Percentiles rank a stretch among this genome's conserved stretches.
Evolutionary conservation across 305 asterid species (phyloP).

Genomic region (Rubia peregrina): DNA sequence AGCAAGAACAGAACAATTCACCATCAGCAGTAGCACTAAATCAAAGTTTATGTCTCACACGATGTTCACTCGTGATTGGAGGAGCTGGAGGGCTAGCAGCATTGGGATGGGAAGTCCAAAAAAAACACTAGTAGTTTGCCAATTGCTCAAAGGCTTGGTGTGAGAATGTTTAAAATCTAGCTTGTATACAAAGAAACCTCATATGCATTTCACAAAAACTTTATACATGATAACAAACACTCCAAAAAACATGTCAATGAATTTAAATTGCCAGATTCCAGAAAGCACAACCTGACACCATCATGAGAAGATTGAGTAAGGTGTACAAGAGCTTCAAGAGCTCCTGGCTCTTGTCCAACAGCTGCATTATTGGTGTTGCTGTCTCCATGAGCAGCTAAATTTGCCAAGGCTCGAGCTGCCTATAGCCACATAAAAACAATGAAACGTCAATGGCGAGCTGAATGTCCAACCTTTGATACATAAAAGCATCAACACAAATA

Average conservation of each 20-base stretch:
- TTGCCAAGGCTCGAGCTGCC: slow-evolving; percentile 95
- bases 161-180: neutral
- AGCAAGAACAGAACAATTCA: neutral
- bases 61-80: neutral
- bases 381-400: slow-evolving; percentile 97
- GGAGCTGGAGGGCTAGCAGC: neutral
- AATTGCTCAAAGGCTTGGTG: neutral
- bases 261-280: neutral
- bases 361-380: slow-evolving; percentile 77
- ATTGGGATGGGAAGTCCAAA: neutral
- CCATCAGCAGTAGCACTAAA: neutral
- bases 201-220: neutral
- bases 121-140: no score
- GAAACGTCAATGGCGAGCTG: neutral
- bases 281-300: slow-evolving; percentile 61
- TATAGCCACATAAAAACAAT: slow-evolving; percentile 15
- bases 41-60: neutral
- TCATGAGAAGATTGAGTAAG: slow-evolving; percentile 74
- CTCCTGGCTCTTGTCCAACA: slow-evolving; percentile 86
- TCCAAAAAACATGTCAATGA: neutral
- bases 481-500: neutral
- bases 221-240: neutral
- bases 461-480: neutral
- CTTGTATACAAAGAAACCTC: neutral
- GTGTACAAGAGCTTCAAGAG: slow-evolving; percentile 83